These are phyloP conservation scores for Conringia planisiliqua DNA, from an alignment of 345 rosid genomes.

Conservation along the genomic window DNA sequence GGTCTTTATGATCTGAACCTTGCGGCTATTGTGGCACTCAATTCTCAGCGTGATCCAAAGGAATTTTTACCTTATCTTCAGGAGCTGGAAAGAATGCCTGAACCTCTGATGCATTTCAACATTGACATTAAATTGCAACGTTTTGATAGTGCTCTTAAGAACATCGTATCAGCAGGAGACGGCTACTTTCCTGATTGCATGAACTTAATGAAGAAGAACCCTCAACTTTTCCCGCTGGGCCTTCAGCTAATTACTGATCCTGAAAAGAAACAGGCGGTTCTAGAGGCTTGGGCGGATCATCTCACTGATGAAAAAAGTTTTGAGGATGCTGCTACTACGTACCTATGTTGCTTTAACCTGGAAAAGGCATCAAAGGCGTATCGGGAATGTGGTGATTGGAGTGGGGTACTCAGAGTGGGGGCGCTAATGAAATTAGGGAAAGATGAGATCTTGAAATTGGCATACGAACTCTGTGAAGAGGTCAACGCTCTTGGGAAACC, in stretches of 20 bases:
- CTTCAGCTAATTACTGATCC: slow-evolving; percentile 67
- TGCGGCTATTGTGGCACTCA: slow-evolving; percentile 96
- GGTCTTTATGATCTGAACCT: slow-evolving; percentile 96
- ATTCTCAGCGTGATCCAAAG: slow-evolving; percentile 94
- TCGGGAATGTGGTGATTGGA: slow-evolving; percentile 86
- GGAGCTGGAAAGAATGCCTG: slow-evolving; percentile 67
- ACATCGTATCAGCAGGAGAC: slow-evolving; percentile 81
- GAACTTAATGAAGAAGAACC: slow-evolving; percentile 73
- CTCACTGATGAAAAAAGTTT: slow-evolving; percentile 68
- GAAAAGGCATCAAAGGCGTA: slow-evolving; percentile 88
- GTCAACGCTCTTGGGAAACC: slow-evolving; percentile 94
- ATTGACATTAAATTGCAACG: slow-evolving; percentile 78
- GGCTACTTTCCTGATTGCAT: slow-evolving; percentile 60
- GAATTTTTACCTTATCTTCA: slow-evolving; percentile 96
- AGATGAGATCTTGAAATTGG: slow-evolving; percentile 67
- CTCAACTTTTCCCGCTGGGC: slow-evolving; percentile 77
- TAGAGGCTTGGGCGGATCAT: slow-evolving; percentile 95
- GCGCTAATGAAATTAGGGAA: slow-evolving; percentile 73
- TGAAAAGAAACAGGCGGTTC: slow-evolving; percentile 53
- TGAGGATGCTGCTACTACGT: slow-evolving; percentile 85
- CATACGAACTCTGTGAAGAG: slow-evolving; percentile 86
- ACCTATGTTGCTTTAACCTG: slow-evolving; percentile 67
- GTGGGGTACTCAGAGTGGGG: slow-evolving; percentile 81
- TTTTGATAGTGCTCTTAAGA: slow-evolving; percentile 84
- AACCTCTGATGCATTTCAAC: slow-evolving; percentile 69